Evolutionary conservation across 208 protist genomes (phyloP), one percentile per base, ranked within the genome.

Genomic region (Acanthamoeba quina): DNA sequence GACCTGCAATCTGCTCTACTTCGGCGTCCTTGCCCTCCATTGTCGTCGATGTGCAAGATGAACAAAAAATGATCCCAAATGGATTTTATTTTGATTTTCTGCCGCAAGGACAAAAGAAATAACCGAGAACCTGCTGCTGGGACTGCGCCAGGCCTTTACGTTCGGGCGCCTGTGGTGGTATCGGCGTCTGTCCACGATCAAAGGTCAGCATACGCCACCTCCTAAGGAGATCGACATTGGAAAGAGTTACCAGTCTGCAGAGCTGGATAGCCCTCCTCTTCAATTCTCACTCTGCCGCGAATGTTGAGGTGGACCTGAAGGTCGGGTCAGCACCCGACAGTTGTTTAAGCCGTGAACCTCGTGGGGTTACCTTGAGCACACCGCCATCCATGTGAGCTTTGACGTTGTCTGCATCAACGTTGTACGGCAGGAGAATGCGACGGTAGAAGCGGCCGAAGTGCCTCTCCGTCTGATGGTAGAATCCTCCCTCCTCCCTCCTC

Each of bases 381-480:
- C 85, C 85, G 3, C 26, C 37, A 29, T 91, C 85, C 60, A 91
- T 91, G 41, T 74, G 60, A 2, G 85, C 85, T 49, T 37, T 91
- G 52, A 91, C 26, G 52, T 31, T 49, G 17, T 66, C 26, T 17
- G 37, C 17, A 17, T 91, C 58, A 0, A 91, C 85, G 37, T 91
- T 49, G 47, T 74, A 91, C 4, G 85, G 85, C 10, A 91, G 58
- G 19, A 74, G 37, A 13, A 91, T 21, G 9, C 62, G 54, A n/a
- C 85, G 85, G 85, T 74, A 91, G 58, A 91, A 91, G 31, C 85
- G 52, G 4, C 85, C 85, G 24, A 91, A 91, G 21, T 72, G 85
- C 21, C 85, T 66, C 58, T 91, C 85, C 26, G n/a, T 52, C 34
- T 91, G 85, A 24, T 91, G 85, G 85, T 91, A 72, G 85, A 74